These are phyloP conservation scores for Juglanconis oblonga DNA, from an alignment of 2,329 filamentous ascomycete genomes.

Conservation along the genomic window DNA sequence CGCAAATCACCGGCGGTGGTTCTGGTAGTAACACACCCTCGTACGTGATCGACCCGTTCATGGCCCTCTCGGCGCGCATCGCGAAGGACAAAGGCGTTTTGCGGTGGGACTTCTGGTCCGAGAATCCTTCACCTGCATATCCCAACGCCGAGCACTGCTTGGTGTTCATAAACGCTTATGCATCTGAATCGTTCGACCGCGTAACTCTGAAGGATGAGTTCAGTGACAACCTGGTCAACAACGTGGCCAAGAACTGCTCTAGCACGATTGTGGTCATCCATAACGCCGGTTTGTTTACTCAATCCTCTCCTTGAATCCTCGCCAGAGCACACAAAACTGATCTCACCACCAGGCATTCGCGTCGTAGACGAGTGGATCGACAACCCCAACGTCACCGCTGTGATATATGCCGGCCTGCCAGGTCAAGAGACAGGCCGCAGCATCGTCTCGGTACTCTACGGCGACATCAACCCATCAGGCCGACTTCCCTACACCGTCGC, in stretches of 20 bases:
- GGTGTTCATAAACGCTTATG: constrained; percentile 65
- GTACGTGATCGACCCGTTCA: constrained; percentile 70
- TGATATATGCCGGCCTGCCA: constrained; percentile 62
- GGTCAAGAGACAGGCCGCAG: constrained; percentile 60
- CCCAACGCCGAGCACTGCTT: constrained; percentile 45
- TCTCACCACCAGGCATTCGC: constrained; percentile 32
- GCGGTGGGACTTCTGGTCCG: constrained; percentile 18
- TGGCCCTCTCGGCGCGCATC: constrained; percentile 54
- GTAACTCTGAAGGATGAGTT: constrained; percentile 63
- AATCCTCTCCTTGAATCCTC: not conserved
- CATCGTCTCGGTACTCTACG: constrained; percentile 55
- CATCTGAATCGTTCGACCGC: constrained; percentile 69
- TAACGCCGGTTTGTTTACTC: constrained; percentile 48
- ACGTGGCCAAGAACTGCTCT: constrained; percentile 56
- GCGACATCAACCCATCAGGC: constrained; percentile 53
- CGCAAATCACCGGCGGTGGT: constrained; percentile 41
- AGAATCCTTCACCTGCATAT: constrained; percentile 13
- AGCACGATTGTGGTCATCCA: constrained; percentile 65
- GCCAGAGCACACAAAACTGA: not conserved
- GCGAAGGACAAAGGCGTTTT: constrained; percentile 51
- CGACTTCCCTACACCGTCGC: constrained; percentile 62
- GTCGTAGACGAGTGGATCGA: constrained; percentile 61
- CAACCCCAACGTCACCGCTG: constrained; percentile 60
- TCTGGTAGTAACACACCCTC: constrained; percentile 70
- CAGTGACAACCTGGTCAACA: constrained; percentile 53